phyloP scores from a whole-genome alignment of 78 protist genomes.

The Planoprotostelium fungivorum region DNA sequence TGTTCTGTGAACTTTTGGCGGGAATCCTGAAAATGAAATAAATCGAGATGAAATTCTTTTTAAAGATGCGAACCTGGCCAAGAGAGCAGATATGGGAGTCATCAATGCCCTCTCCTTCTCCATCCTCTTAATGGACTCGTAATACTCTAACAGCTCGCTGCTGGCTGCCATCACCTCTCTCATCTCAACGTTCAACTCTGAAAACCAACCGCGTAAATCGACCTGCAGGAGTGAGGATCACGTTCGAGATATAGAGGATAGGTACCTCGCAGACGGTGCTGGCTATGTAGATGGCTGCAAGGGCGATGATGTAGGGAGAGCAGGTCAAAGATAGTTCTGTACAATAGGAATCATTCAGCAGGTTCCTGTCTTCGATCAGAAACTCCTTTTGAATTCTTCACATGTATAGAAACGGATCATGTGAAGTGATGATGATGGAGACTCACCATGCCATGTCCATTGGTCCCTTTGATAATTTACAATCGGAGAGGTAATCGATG shows the following conservation, averaged over 20 bases:
- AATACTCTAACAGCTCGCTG: constrained; percentile 35
- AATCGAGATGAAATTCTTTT: no score
- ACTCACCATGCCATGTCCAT: not conserved
- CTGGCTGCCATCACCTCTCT: constrained; percentile 52
- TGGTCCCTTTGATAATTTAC: not conserved
- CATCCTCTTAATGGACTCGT: constrained; percentile 8
- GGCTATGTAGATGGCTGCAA: constrained; percentile 50
- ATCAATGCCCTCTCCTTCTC: not conserved
- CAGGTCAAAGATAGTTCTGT: constrained; percentile 49
- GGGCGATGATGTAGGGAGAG: constrained; percentile 57
- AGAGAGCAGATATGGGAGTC: not conserved
- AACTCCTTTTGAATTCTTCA: not conserved
- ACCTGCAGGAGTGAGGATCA: constrained; percentile 8
- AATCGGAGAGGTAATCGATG: not conserved
- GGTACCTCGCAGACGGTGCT: not conserved
- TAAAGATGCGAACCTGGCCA: not conserved
- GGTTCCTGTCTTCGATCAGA: not conserved
- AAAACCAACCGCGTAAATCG: constrained; percentile 51
- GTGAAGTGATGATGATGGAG: not conserved
- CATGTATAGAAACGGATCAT: not conserved
- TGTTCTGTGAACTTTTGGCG: no score
- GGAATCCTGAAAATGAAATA: no score
- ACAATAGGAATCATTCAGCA: constrained; percentile 62
- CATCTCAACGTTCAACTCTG: constrained; percentile 57
- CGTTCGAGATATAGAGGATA: not conserved